phyloP scores from a whole-genome alignment of 2,329 filamentous ascomycete species.

The Geosmithia putterillii region DNA sequence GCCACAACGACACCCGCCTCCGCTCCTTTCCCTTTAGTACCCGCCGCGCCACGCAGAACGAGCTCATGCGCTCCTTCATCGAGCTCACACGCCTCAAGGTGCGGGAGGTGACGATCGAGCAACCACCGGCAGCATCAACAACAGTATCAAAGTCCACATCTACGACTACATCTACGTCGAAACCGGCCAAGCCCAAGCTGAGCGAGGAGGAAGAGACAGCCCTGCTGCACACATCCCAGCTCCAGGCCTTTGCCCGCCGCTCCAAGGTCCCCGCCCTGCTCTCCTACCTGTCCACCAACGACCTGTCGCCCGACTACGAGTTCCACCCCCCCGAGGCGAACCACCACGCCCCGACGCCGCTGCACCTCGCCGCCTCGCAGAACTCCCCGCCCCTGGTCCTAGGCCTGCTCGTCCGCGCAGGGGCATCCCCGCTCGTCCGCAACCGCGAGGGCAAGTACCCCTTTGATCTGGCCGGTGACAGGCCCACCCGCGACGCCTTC shows the following conservation, averaged over 20 bases:
- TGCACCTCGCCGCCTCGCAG: conserved; percentile 76
- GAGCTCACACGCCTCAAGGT: conserved; percentile 88
- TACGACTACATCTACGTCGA: conserved; percentile 16
- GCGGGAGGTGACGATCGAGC: conserved; percentile 61
- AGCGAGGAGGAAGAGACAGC: conserved; percentile 77
- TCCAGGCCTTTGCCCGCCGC: conserved; percentile 77
- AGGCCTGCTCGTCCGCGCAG: conserved; percentile 63
- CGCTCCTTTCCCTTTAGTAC: conserved; percentile 91
- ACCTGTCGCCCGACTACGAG: conserved; percentile 55
- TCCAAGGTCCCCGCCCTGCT: conserved; percentile 82
- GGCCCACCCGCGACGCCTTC: conserved; percentile 80
- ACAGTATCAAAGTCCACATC: conserved; percentile 17
- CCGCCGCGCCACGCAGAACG: conserved; percentile 78
- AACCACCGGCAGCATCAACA: conserved; percentile 14
- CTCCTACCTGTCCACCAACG: conserved; percentile 70
- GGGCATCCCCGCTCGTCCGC: conserved; percentile 57
- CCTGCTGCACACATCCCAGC: conserved; percentile 73
- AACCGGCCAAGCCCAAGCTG: conserved; percentile 49
- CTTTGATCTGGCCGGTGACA: conserved; percentile 80
- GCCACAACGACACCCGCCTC: conserved; percentile 65
- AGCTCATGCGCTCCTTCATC: conserved; percentile 88
- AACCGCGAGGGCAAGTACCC: conserved; percentile 73
- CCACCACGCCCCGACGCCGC: conserved; percentile 67
- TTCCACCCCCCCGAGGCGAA: conserved; percentile 64
- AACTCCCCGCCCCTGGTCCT: conserved; percentile 68